Evolutionary conservation across 306 rosid species (phyloP).

Genomic region (Lotus japonicus): DNA sequence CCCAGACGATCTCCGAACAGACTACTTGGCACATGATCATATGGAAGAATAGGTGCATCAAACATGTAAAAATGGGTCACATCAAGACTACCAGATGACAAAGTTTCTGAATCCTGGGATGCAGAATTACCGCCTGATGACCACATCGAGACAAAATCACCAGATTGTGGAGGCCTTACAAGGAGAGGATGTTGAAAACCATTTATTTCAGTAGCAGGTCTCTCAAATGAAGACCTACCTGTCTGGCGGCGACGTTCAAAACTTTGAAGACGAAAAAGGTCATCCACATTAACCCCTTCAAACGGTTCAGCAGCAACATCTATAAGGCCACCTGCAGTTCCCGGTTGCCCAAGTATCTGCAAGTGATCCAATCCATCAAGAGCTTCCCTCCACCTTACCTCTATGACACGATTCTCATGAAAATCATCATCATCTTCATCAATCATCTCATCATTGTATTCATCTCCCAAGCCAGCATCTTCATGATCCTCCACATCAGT

Average conservation of each 20-base stretch:
- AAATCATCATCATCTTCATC: constrained; percentile 96
- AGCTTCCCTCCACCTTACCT: constrained; percentile 97
- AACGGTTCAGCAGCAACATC: constrained; percentile 96
- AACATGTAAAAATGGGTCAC: constrained; percentile 90
- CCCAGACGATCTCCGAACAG: constrained; percentile 81
- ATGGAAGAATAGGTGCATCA: constrained; percentile 90
- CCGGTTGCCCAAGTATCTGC: constrained; percentile 92
- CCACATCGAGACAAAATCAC: constrained; percentile 79
- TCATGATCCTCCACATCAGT: constrained; percentile 96
- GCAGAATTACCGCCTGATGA: constrained; percentile 61
- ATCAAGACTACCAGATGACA: constrained; percentile 79
- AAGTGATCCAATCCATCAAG: constrained; percentile 95
- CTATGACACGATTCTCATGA: constrained; percentile 91
- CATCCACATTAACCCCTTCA: constrained; percentile 96
- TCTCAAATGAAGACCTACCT: constrained; percentile 86
- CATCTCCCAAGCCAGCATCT: constrained; percentile 85
- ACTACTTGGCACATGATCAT: constrained; percentile 61
- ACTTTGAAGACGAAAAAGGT: constrained; percentile 82
- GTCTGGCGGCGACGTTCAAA: constrained; percentile 94
- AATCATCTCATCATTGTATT: constrained; percentile 87
- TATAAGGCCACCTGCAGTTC: constrained; percentile 67
- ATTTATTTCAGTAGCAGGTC: constrained; percentile 74
- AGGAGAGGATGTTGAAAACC: constrained; percentile 98
- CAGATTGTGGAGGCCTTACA: constrained; percentile 68
- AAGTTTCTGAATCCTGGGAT: constrained; percentile 63